Base-by-base conservation (phyloP, 1,284 basidiomycete species). In the Stereum hirsutum region DNA sequence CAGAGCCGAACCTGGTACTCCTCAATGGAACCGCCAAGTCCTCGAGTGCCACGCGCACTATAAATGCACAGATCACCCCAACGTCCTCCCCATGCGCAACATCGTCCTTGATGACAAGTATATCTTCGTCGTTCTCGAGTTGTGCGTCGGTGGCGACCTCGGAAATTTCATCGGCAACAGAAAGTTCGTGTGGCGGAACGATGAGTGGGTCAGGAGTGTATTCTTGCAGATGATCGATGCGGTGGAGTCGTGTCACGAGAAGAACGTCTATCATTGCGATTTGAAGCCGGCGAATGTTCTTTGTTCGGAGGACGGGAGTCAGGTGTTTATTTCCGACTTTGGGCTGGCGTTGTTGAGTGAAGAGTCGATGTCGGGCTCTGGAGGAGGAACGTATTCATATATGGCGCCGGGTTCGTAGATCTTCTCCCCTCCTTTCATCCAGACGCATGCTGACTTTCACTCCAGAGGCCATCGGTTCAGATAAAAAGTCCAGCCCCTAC, bases 271-370 rank as follows among this genome's bases (percentile, higher is more conserved):
- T 56, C 81, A 84, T 55, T 77, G 81, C 26, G 83, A 86, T 54
- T 65, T 87, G 43, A 87, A 86, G 59, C 82, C 82, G 1, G 82
- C 85, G 56, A 86, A 88, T 60, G 76, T 86, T 48, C 64, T 88
- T 19, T 77, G 77, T 53, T 69, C 41, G 26, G 53, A 58, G 30
- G 74, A 78, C 21, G 61, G 63, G 37, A 8, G 15, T 10, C 63
- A 63, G 42, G 65, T 86, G n/a, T 68, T 72, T 17, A 57, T 86
- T 25, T 53, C 78, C 30, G 83, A 88, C 63, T 88, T 86, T 58
- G 83, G 82, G 1, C 64, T 86, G 19, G 78, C 82, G 1, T n/a
- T n/a, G n/a, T n/a, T n/a, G n/a, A 86, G 83, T 0, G 41, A 68
- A 59, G 41, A 70, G 70, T 50, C 59, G 54, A 46, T 56, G 52